Percentiles rank a stretch among this genome's conserved stretches.
Conservation (phyloP, 192 early-diverging fungal species). For the Mortierella hygrophila region DNA sequence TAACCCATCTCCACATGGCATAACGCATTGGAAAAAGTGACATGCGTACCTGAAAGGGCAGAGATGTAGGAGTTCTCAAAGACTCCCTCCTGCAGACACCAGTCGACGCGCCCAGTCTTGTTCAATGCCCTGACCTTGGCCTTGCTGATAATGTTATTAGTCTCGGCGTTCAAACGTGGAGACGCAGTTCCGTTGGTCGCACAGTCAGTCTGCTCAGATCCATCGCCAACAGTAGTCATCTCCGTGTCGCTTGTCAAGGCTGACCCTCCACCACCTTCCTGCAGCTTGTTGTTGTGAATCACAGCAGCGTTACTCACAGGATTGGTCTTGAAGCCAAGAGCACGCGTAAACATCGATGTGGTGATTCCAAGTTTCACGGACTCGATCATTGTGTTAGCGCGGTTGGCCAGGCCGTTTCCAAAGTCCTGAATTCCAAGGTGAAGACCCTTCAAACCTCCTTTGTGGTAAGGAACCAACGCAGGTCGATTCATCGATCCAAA, state of each 20-base stretch:
- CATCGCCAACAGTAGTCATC: constrained; percentile 23
- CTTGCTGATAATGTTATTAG: constrained; percentile 32
- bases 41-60: constrained; percentile 53
- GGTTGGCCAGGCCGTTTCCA: constrained; percentile 73
- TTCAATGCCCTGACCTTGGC: constrained; percentile 61
- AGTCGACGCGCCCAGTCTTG: constrained; percentile 64
- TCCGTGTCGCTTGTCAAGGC: constrained; percentile 22
- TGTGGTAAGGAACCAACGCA: constrained; percentile 81
- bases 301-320: constrained; percentile 26
- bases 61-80: constrained; percentile 62
- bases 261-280: constrained; percentile 18
- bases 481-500: constrained; percentile 74
- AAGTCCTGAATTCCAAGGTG: constrained; percentile 79
- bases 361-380: constrained; percentile 68
- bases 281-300: constrained; percentile 26
- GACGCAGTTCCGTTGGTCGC: not conserved
- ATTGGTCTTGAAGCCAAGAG: constrained; percentile 47
- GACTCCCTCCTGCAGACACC: constrained; percentile 63
- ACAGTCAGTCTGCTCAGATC: constrained; percentile 13
- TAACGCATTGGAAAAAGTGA: not conserved
- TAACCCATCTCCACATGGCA: not conserved
- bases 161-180: constrained; percentile 27
- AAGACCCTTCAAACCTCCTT: constrained; percentile 82
- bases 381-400: constrained; percentile 76
- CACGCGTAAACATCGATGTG: constrained; percentile 69